Evolutionary conservation across 345 rosid genomes (phyloP), one percentile per base, ranked within the genome.

Genomic region (Brassica rapa): DNA sequence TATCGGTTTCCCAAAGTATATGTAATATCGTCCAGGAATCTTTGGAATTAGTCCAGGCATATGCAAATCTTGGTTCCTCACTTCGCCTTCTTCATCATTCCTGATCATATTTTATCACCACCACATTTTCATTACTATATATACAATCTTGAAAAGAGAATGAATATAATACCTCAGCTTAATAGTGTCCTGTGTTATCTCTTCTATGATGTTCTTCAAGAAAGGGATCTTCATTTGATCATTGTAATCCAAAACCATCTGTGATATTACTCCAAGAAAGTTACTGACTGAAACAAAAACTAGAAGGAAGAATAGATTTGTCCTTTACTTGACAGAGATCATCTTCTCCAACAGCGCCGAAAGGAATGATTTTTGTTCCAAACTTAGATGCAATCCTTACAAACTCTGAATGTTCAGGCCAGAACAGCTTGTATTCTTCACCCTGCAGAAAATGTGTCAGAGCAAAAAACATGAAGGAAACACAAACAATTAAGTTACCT

Each of bases 281-380:
- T 30, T 41, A 60, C 55, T 5, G 14, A 14, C 0, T 5, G 7
- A 60, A 68, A 29, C 12, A 61, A 56, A 37, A 57, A 1, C 62
- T 57, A 32, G 24, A 73, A 61, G 5, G 64, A 62, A 65, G 14
- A 69, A 32, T 56, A 69, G 29, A 32, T 62, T 79, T 85, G 2
- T 32, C 62, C 85, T 85, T 32, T 86, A 90, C 95, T 78, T 90
- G 55, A 33, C 55, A 66, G n/a, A 89, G 3, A 78, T 92, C 96
- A 75, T 92, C 97, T 81, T 90, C 97, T 84, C 97, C 97, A 25
- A 90, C 89, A 4, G 72, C 69, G 1, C 90, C 90, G 32, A 88
- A 90, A 70, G 97, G 96, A 60, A 92, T 80, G 61, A 90, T 92
- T 57, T 86, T 92, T 65, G 96, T 91, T 46, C 92, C 96, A 70